Conservation (phyloP, 441 rosid genomes). For the Croton laevigatus region DNA sequence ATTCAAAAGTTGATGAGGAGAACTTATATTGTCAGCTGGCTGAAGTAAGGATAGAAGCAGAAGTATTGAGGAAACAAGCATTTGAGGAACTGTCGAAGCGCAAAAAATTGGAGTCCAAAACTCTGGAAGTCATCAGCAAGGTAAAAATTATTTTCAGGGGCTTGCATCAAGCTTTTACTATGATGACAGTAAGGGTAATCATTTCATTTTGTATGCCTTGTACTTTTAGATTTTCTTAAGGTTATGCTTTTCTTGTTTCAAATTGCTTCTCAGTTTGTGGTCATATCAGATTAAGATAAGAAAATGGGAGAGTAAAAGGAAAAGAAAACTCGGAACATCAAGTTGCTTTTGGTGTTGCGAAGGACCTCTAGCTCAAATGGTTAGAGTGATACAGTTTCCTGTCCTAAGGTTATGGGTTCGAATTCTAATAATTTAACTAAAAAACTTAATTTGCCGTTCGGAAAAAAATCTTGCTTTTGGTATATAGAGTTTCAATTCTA, state of each 20-base stretch:
- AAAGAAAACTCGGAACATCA: background rate
- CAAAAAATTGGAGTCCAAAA: constrained; percentile 41
- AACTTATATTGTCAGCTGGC: constrained; percentile 26
- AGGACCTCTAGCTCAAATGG: too few species aligned
- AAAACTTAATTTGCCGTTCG: too few species aligned
- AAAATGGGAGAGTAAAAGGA: background rate
- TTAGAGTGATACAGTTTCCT: too few species aligned
- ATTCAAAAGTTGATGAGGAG: constrained; percentile 35
- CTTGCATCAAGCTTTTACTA: background rate
- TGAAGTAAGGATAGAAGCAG: constrained; percentile 35
- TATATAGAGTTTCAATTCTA: background rate
- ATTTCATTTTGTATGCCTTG: background rate
- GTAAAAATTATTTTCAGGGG: constrained; percentile 29
- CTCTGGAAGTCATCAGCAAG: constrained; percentile 47
- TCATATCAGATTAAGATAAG: background rate
- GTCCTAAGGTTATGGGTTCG: too few species aligned
- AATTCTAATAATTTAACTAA: too few species aligned
- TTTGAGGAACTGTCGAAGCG: constrained; percentile 32
- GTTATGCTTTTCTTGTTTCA: background rate
- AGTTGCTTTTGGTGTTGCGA: background rate
- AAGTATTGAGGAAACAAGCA: constrained; percentile 32
- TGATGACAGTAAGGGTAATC: background rate
- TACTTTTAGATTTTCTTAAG: background rate
- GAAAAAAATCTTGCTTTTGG: too few species aligned
- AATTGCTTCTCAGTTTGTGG: background rate